These are phyloP conservation scores for Neophaeococcomyces aloes DNA, from an alignment of 2,329 filamentous ascomycete species.

Conservation along the genomic window DNA sequence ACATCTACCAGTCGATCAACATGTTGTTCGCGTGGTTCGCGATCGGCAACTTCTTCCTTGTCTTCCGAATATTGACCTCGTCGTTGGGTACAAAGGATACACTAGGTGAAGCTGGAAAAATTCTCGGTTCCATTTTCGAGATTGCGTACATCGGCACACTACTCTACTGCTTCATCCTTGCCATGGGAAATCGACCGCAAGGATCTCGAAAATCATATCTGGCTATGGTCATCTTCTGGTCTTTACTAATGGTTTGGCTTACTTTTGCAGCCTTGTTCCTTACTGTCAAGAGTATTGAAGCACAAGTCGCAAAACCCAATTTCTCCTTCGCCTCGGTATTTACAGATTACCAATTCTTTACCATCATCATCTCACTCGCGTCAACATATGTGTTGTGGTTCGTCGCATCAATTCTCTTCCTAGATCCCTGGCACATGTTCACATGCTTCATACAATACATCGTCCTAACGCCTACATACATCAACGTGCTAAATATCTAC, in stretches of 20 bases:
- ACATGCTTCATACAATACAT: slow-evolving; percentile 91
- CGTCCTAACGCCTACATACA: slow-evolving; percentile 87
- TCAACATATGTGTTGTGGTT: slow-evolving; percentile 93
- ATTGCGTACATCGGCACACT: slow-evolving; percentile 91
- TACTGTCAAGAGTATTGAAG: slow-evolving; percentile 73
- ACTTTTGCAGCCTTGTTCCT: slow-evolving; percentile 94
- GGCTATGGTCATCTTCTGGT: slow-evolving; percentile 98
- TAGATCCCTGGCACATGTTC: slow-evolving; percentile 99
- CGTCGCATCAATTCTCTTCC: slow-evolving; percentile 80
- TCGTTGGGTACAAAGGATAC: slow-evolving; percentile 62
- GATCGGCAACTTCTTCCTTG: slow-evolving; percentile 96
- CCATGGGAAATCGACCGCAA: slow-evolving; percentile 86
- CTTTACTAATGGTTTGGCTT: slow-evolving; percentile 84
- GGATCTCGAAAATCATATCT: slow-evolving; percentile 91
- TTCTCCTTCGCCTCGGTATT: slow-evolving; percentile 68
- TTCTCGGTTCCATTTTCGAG: slow-evolving; percentile 83
- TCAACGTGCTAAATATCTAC: slow-evolving; percentile 98
- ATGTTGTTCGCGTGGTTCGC: slow-evolving; percentile 99
- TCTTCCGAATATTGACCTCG: slow-evolving; percentile 90
- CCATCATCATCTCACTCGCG: slow-evolving; percentile 79
- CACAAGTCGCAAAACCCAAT: slow-evolving; percentile 49
- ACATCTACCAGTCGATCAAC: slow-evolving; percentile 83
- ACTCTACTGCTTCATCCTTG: slow-evolving; percentile 88
- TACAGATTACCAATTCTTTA: slow-evolving; percentile 81
- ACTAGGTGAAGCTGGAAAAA: slow-evolving; percentile 64